Percentiles rank a stretch among this genome's conserved stretches.
Evolutionary conservation across 192 early-diverging fungal species (phyloP).

Genomic region (Podila minutissima): DNA sequence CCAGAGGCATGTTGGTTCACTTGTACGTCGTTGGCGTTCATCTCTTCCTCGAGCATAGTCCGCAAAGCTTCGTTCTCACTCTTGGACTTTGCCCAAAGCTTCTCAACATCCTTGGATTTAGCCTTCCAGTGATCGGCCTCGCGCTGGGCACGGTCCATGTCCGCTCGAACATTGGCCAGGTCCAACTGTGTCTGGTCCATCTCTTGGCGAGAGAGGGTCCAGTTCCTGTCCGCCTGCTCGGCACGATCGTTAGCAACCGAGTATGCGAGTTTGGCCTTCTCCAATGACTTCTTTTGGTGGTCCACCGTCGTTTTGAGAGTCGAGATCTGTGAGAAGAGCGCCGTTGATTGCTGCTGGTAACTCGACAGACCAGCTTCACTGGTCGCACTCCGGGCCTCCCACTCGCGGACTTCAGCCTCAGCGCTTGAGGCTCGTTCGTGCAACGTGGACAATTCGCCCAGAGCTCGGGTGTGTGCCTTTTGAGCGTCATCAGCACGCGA

Average conservation of each 20-base stretch:
- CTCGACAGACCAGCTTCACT: conserved; percentile 44
- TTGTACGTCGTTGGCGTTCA: conserved; percentile 31
- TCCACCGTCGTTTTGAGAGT: conserved; percentile 52
- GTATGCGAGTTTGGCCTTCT: conserved; percentile 52
- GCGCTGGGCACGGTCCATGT: conserved; percentile 49
- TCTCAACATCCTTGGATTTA: conserved; percentile 51
- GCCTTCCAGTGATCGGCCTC: conserved; percentile 49
- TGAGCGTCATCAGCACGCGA: conserved; percentile 60
- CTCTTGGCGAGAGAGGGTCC: conserved; percentile 54
- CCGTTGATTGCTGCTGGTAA: conserved; percentile 40
- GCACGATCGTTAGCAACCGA: conserved; percentile 52
- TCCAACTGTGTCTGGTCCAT: conserved; percentile 46
- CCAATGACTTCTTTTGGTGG: conserved; percentile 55
- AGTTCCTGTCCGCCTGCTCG: conserved; percentile 49
- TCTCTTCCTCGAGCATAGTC: conserved; percentile 52
- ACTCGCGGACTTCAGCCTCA: conserved; percentile 53
- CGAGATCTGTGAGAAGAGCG: conserved; percentile 27
- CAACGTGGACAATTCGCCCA: conserved; percentile 54
- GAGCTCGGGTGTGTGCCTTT: conserved; percentile 56
- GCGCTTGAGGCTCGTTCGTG: conserved; percentile 54
- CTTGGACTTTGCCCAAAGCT: conserved; percentile 51
- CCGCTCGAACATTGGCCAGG: conserved; percentile 33
- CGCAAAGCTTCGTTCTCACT: conserved; percentile 52
- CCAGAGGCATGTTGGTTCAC: background rate
- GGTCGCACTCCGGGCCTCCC: conserved; percentile 37